Evolutionary conservation across 2,329 filamentous ascomycete species (phyloP).

Genomic region (Claviceps capensis): DNA sequence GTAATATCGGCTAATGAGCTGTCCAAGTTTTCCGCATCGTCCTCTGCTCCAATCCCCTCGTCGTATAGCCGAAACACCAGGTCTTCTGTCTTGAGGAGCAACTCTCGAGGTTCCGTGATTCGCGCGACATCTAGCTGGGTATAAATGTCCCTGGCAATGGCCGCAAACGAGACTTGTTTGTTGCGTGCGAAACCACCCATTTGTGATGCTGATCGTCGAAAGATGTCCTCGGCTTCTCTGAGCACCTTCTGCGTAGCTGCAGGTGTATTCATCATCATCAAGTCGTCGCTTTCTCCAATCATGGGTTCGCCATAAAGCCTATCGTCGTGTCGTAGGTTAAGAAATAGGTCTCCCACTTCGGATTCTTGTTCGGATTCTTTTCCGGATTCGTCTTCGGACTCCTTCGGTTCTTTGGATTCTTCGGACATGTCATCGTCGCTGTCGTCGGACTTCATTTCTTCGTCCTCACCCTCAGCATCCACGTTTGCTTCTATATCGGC

Average conservation of each 20-base stretch:
- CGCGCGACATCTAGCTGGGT: conserved; percentile 37
- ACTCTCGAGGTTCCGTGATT: conserved; percentile 53
- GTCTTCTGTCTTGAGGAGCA: conserved; percentile 65
- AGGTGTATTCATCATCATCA: conserved; percentile 42
- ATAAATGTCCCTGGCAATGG: conserved; percentile 60
- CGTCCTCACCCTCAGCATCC: conserved; percentile 22
- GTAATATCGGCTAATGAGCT: conserved; percentile 41
- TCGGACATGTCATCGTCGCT: conserved; percentile 25
- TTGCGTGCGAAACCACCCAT: conserved; percentile 28
- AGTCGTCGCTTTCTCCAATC: conserved; percentile 33
- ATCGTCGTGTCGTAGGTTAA: conserved; percentile 33
- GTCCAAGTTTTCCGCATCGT: conserved; percentile 43
- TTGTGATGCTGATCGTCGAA: conserved; percentile 36
- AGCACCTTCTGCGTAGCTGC: conserved; percentile 39
- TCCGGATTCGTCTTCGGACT: conserved; percentile 14
- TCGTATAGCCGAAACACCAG: conserved; percentile 52
- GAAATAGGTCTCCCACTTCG: conserved; percentile 33
- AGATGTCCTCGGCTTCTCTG: conserved; percentile 42
- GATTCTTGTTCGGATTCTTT: conserved; percentile 19
- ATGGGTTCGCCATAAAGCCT: conserved; percentile 23
- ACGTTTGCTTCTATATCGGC: conserved; percentile 24
- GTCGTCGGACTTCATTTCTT: conserved; percentile 25
- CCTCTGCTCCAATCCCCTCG: conserved; percentile 41
- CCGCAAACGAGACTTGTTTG: conserved; percentile 50
- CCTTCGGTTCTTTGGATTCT: conserved; percentile 10